Percentiles rank a stretch among this genome's conserved stretches.
phyloP scores from a whole-genome alignment of 2,329 filamentous ascomycete species.

The Chrysosphaeria jannelii region DNA sequence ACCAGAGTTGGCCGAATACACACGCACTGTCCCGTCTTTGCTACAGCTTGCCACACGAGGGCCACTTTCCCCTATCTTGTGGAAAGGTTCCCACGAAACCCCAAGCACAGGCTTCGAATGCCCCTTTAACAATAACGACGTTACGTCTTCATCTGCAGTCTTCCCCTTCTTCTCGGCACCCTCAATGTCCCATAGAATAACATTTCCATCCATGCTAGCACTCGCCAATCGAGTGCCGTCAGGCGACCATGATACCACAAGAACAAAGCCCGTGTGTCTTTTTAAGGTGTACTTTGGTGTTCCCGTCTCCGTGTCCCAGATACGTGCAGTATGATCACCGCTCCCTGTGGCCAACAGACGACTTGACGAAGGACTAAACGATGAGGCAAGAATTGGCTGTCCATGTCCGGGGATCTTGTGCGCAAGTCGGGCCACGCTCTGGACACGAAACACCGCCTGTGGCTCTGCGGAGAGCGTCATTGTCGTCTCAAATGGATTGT shows the following conservation, averaged over 20 bases:
- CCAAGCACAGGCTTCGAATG: conserved; percentile 75
- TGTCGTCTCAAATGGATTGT: conserved; percentile 22
- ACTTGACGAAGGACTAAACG: conserved; percentile 58
- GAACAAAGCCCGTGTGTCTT: conserved; percentile 70
- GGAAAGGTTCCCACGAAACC: conserved; percentile 80
- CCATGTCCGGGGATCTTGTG: conserved; percentile 75
- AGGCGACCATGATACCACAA: conserved; percentile 65
- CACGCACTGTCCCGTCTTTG: conserved; percentile 63
- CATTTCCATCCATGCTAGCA: conserved; percentile 73
- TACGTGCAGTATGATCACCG: conserved; percentile 67
- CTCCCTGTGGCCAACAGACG: conserved; percentile 60
- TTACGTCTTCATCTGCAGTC: too few relatives aligned
- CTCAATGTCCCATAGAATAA: conserved; percentile 68
- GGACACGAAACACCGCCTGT: conserved; percentile 80
- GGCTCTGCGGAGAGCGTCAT: conserved; percentile 32
- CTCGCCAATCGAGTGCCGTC: conserved; percentile 60
- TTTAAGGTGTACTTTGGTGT: conserved; percentile 65
- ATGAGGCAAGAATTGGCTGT: conserved; percentile 59
- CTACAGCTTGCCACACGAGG: conserved; percentile 62
- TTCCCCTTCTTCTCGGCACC: conserved; percentile 41
- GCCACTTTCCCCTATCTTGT: conserved; percentile 43
- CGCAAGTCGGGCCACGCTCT: conserved; percentile 69
- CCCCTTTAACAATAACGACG: too few relatives aligned
- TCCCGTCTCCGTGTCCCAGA: conserved; percentile 88
- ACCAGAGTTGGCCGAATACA: conserved; percentile 61